These are phyloP conservation scores for Phytophthora pisi DNA, from an alignment of 352 stramenopile genomes.

Conservation along the genomic window DNA sequence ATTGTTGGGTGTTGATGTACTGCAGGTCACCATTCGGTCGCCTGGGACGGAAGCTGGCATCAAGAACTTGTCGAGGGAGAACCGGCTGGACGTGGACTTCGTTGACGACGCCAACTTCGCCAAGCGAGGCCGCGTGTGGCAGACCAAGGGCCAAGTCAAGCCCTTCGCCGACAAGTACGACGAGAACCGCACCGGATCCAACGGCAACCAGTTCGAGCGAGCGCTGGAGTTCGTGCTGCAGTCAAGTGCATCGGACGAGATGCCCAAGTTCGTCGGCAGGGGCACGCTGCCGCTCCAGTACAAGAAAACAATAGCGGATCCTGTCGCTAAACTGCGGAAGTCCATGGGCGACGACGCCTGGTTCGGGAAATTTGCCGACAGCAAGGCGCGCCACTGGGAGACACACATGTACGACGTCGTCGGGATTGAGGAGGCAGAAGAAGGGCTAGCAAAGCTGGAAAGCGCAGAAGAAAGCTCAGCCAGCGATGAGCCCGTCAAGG, in stretches of 20 bases:
- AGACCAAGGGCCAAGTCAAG: slow-evolving; percentile 25
- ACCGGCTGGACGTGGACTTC: slow-evolving; percentile 55
- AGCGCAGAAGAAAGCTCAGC: background rate
- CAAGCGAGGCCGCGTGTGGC: slow-evolving; percentile 32
- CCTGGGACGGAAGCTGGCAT: slow-evolving; percentile 42
- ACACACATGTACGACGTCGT: slow-evolving; percentile 23
- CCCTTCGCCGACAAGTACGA: slow-evolving; percentile 24
- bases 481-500: background rate
- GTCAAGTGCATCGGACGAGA: slow-evolving; percentile 14
- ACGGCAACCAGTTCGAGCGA: slow-evolving; percentile 32
- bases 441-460: background rate
- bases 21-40: slow-evolving; percentile 56
- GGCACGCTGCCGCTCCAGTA: slow-evolving; percentile 23
- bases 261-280: slow-evolving; percentile 26
- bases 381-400: slow-evolving; percentile 19
- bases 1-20: background rate
- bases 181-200: slow-evolving; percentile 21
- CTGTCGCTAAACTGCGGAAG: slow-evolving; percentile 13
- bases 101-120: slow-evolving; percentile 45
- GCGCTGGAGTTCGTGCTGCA: slow-evolving; percentile 17
- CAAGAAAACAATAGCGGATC: slow-evolving; percentile 1
- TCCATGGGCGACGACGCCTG: slow-evolving; percentile 25
- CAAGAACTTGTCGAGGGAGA: slow-evolving; percentile 38
- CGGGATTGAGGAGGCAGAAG: slow-evolving; percentile 1
- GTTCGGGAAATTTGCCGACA: slow-evolving; percentile 26